Evolutionary conservation across 2,329 filamentous ascomycete genomes (phyloP).

Genomic region (Metarhizium sp.): DNA sequence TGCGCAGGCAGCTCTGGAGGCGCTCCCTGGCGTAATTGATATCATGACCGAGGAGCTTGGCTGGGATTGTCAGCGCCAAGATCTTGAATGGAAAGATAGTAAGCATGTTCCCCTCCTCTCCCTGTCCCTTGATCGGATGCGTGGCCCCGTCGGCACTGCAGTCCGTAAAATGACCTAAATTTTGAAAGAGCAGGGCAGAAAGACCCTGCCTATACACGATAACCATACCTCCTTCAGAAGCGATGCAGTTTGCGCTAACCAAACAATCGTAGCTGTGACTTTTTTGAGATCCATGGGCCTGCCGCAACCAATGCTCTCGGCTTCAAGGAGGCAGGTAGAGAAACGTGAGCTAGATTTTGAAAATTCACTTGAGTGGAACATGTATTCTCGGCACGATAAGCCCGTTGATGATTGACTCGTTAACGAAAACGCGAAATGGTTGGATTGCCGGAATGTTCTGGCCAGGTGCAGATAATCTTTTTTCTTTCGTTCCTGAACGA

Average conservation of each 20-base stretch:
- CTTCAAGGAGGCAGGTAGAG: constrained; percentile 52
- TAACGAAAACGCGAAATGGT: not conserved
- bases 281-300: constrained; percentile 59
- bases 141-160: not conserved
- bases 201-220: not conserved
- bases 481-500: no score
- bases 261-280: constrained; percentile 34
- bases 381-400: constrained; percentile 52
- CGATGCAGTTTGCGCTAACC: not conserved
- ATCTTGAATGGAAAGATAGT: constrained; percentile 73
- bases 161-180: not conserved
- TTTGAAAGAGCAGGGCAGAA: not conserved
- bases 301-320: constrained; percentile 48
- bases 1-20: constrained; percentile 80
- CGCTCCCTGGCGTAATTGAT: constrained; percentile 77
- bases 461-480: no score
- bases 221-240: not conserved
- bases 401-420: constrained; percentile 23
- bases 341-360: constrained; percentile 49
- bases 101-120: constrained; percentile 16
- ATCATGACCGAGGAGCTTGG: constrained; percentile 78
- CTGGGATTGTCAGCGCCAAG: constrained; percentile 66
- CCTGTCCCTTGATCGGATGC: not conserved
- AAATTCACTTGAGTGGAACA: constrained; percentile 48
- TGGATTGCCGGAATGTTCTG: not conserved